Evolutionary conservation across 1,139 yeast species (phyloP).

Genomic region (Protomyces macrosporus): DNA sequence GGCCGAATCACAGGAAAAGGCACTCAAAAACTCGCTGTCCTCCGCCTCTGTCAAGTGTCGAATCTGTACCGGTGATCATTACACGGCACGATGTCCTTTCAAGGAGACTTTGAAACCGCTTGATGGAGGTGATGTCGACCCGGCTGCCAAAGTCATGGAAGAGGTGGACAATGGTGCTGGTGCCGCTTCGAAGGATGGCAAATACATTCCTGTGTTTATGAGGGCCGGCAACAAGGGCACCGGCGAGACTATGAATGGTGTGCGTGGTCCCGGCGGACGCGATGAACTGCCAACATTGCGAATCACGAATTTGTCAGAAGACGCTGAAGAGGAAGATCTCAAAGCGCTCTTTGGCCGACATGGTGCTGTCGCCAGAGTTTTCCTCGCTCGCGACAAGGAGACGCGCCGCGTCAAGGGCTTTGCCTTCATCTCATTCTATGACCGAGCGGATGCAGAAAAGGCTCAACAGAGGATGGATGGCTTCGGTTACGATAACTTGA

Average conservation of each 20-base stretch:
- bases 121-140: constrained; percentile 32
- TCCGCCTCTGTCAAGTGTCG: constrained; percentile 71
- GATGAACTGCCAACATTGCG: constrained; percentile 87
- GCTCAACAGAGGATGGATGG: constrained; percentile 81
- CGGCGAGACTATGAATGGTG: constrained; percentile 41
- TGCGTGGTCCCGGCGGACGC: constrained; percentile 44
- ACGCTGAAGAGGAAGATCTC: constrained; percentile 76
- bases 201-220: constrained; percentile 75
- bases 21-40: constrained; percentile 58
- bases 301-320: constrained; percentile 83
- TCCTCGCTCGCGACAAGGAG: constrained; percentile 82
- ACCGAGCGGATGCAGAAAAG: constrained; percentile 63
- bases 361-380: constrained; percentile 70
- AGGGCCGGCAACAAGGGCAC: constrained; percentile 53
- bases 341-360: constrained; percentile 64
- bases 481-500: constrained; percentile 86
- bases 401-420: constrained; percentile 94
- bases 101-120: constrained; percentile 75
- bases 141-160: constrained; percentile 25
- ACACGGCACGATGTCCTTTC: constrained; percentile 92
- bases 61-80: constrained; percentile 90
- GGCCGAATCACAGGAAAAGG: constrained; percentile 53
- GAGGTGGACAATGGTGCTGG: constrained; percentile 26
- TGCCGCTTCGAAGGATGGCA: constrained; percentile 41
- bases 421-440: constrained; percentile 85